Percentiles rank a stretch among this genome's conserved stretches.
These are phyloP conservation scores for Penstemon barbatus DNA, from an alignment of 257 asterid genomes.

Conservation along the genomic window DNA sequence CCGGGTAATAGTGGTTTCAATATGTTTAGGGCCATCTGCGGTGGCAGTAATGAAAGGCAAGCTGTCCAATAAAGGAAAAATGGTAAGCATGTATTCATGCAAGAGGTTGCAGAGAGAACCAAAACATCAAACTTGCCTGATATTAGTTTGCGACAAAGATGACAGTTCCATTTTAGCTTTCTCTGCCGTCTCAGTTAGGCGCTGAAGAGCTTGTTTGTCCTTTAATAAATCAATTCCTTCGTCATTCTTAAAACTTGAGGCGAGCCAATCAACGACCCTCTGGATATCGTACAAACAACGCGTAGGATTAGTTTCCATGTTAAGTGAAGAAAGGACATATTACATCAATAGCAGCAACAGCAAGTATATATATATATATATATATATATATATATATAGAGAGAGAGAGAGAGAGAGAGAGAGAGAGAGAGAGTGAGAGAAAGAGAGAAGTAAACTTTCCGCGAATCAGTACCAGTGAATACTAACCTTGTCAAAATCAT, in stretches of 20 bases:
- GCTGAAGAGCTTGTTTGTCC: constrained; percentile 99
- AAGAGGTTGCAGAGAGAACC: constrained; percentile 12
- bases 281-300: constrained; percentile 34
- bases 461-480: constrained; percentile 2
- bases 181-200: constrained; percentile 96
- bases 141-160: constrained; percentile 82
- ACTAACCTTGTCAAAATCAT: constrained; percentile 88
- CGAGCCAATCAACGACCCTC: constrained; percentile 98
- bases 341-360: background rate
- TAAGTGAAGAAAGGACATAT: constrained; percentile 3
- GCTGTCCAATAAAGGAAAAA: constrained; percentile 41
- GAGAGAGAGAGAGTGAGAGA: too few species aligned
- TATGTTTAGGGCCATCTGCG: constrained; percentile 97
- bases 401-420: background rate
- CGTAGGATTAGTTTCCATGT: background rate
- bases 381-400: background rate
- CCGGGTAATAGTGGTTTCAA: constrained; percentile 87
- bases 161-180: constrained; percentile 98
- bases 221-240: constrained; percentile 91
- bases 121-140: constrained; percentile 47
- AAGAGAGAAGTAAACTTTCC: background rate
- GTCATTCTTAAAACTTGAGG: constrained; percentile 69
- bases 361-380: background rate
- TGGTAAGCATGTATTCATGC: constrained; percentile 6
- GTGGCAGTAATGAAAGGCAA: constrained; percentile 99